phyloP scores from a whole-genome alignment of 2,329 filamentous ascomycete species.

The Fusarium lateritium region DNA sequence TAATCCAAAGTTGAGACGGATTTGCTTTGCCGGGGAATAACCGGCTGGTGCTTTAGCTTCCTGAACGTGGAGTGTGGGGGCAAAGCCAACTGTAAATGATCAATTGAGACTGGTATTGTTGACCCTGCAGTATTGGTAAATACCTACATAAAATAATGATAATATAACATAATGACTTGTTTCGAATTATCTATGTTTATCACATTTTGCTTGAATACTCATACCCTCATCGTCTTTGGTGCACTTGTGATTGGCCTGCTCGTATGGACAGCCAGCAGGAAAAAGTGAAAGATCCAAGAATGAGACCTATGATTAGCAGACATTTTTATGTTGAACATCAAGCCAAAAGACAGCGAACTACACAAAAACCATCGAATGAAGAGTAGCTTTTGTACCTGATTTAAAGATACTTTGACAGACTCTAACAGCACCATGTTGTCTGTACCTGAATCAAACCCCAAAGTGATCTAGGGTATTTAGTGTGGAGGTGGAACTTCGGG shows the following conservation, averaged over 20 bases:
- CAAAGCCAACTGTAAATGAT: background rate
- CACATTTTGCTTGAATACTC: too few relatives aligned
- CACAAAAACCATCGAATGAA: too few relatives aligned
- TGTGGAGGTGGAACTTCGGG: background rate
- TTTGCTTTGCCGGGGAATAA: slow-evolving; percentile 31
- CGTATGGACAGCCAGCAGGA: too few relatives aligned
- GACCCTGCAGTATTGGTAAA: background rate
- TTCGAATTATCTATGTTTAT: too few relatives aligned
- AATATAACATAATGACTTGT: background rate
- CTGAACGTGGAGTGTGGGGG: background rate
- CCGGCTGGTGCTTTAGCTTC: background rate
- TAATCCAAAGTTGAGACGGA: slow-evolving; percentile 23
- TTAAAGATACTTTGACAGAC: too few relatives aligned
- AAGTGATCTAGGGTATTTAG: slow-evolving; percentile 29
- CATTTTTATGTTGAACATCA: too few relatives aligned
- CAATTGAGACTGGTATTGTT: background rate
- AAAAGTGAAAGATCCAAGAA: too few relatives aligned
- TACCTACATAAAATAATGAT: background rate
- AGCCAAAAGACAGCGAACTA: too few relatives aligned
- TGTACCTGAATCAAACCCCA: background rate
- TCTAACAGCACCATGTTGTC: too few relatives aligned
- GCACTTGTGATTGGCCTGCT: too few relatives aligned
- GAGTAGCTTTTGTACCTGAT: accelerated
- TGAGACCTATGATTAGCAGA: too few relatives aligned
- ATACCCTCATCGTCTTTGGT: too few relatives aligned